Base-by-base conservation (phyloP, 176 grass and related monocot species). In the Poa annua region DNA sequence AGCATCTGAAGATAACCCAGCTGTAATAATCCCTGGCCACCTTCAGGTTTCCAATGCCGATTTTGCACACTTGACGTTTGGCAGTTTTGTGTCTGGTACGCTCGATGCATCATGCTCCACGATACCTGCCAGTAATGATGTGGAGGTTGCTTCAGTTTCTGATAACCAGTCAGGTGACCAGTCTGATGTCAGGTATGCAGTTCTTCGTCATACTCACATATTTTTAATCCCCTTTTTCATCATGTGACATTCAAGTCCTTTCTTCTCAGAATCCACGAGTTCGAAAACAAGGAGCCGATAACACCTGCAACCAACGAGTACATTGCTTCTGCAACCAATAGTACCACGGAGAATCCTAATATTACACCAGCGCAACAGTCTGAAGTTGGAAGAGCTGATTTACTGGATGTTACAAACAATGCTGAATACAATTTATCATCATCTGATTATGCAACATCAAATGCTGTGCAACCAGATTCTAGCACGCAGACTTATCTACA, bases 11-110 rank as follows among this genome's bases (percentile, higher is more conserved):
- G 82, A 89, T 35, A 90, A 85, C 54, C 87, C 92, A 10, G 92
- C 92, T 81, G 89, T 94, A 63, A 94, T 94, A 83, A 94, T 94
- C 36, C 92, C 92, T 44, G 80, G 83, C 65, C 87, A 94, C 75
- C 90, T 94, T 51, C 89, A 89, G 85, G 85, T 94, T 88, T 88
- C 90, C 67, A 89, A 92, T 81, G 87, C 85, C 7, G 92, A 89
- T 55, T 88, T 80, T 50, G 89, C 79, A 17, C 89, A 94, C 77
- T 82, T 94, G 42, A 92, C 89, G 25, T 94, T 94, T 70, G 92
- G 92, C 69, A 94, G 92, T 75, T 94, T 94, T 68, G 89, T 86
- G 80, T 94, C 92, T 60, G 92, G 92, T 71, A 87, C 82, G 81
- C 90, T 92, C 11, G 88, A 86, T 88, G 75, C 78, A 56, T 80